These are phyloP conservation scores for Volvox reticuliferus DNA, from an alignment of 139 green algal genomes.

Conservation along the genomic window DNA sequence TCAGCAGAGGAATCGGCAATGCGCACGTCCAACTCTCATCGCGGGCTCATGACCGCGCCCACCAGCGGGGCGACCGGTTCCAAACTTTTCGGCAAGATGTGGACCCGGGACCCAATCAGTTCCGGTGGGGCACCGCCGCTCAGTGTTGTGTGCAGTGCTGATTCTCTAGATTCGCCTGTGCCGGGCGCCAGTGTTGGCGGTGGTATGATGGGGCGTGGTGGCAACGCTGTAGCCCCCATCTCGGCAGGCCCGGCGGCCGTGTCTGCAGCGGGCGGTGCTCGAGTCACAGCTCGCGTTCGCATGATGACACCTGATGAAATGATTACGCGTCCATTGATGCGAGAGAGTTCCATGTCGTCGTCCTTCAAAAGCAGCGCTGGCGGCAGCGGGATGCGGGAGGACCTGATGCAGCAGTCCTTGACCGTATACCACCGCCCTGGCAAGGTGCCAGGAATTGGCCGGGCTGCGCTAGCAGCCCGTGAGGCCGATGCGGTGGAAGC, in stretches of 20 bases:
- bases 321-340: slow-evolving; percentile 34
- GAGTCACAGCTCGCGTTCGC: slow-evolving; percentile 8
- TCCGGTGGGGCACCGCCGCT: neutral
- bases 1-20: neutral
- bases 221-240: neutral
- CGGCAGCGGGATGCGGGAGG: neutral
- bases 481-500: slow-evolving; percentile 28
- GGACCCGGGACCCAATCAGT: slow-evolving; percentile 21
- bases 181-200: too few species aligned
- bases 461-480: slow-evolving; percentile 21
- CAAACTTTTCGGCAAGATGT: slow-evolving; percentile 51
- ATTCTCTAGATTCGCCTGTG: neutral
- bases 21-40: neutral
- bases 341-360: slow-evolving; percentile 15
- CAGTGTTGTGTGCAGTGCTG: neutral
- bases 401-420: slow-evolving; percentile 33
- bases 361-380: neutral
- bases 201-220: neutral
- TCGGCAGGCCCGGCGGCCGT: neutral
- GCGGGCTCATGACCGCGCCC: neutral
- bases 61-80: neutral
- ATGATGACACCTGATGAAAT: slow-evolving; percentile 36
- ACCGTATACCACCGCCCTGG: slow-evolving; percentile 27
- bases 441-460: slow-evolving; percentile 35
- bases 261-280: neutral